Conservation (phyloP, 805 yeast genomes). For the Starmera quercuum region DNA sequence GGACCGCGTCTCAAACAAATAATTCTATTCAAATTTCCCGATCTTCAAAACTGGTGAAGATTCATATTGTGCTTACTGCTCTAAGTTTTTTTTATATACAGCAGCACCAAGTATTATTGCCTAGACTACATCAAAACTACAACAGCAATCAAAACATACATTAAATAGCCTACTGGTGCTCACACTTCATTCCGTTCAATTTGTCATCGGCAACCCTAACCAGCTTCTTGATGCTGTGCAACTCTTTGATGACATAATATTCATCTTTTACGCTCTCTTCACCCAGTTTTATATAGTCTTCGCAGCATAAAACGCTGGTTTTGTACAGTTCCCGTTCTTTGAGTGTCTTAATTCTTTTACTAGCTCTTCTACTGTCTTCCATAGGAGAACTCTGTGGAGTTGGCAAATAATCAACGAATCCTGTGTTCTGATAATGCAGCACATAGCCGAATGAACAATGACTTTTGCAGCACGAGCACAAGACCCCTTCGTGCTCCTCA, state of each 20-base stretch:
- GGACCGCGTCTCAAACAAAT: no score
- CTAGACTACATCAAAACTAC: no score
- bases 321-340: conserved; percentile 7
- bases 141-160: no score
- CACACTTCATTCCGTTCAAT: not conserved
- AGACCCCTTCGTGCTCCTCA: conserved; percentile 22
- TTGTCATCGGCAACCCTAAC: conserved; percentile 8
- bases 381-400: conserved; percentile 17
- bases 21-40: no score
- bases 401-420: conserved; percentile 6
- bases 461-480: conserved; percentile 28
- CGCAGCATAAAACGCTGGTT: conserved; percentile 10
- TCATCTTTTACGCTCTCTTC: conserved; percentile 6
- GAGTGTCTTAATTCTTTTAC: conserved; percentile 18
- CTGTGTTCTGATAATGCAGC: conserved; percentile 8
- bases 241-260: conserved; percentile 6
- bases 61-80: no score
- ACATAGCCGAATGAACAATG: conserved; percentile 31
- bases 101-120: no score
- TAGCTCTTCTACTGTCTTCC: conserved; percentile 11
- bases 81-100: no score
- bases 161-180: not conserved
- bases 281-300: conserved; percentile 15
- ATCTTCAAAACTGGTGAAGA: no score
- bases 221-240: conserved; percentile 10